These are phyloP conservation scores for Karstenula rhodostoma DNA, from an alignment of 2,329 filamentous ascomycete genomes.

Conservation along the genomic window DNA sequence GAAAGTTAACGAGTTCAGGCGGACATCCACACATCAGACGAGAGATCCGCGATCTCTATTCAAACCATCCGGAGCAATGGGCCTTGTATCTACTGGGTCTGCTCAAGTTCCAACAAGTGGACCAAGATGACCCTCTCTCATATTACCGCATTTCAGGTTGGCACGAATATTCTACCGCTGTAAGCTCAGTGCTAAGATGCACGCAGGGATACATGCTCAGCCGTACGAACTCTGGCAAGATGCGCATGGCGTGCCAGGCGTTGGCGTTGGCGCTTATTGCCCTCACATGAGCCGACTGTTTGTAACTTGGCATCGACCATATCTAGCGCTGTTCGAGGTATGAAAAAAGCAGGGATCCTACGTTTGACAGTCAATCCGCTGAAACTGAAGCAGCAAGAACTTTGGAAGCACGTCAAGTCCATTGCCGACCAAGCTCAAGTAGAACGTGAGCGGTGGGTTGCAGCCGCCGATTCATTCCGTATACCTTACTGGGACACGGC, in stretches of 20 bases:
- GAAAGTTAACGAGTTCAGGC: constrained; percentile 29
- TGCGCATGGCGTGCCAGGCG: constrained; percentile 34
- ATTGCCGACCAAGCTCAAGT: constrained; percentile 29
- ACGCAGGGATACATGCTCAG: constrained; percentile 44
- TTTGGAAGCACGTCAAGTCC: constrained; percentile 32
- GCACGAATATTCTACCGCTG: neutral
- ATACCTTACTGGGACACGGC: constrained; percentile 49
- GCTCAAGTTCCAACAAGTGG: constrained; percentile 70
- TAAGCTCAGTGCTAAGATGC: neutral
- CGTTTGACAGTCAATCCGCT: neutral
- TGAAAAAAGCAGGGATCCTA: constrained; percentile 4
- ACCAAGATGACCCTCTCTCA: constrained; percentile 71
- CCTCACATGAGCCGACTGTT: constrained; percentile 80
- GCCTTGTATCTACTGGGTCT: constrained; percentile 80
- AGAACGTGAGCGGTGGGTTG: constrained; percentile 30
- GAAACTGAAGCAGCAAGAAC: constrained; percentile 33
- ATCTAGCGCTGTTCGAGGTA: constrained; percentile 71
- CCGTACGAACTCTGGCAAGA: constrained; percentile 48
- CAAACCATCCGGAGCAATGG: constrained; percentile 70
- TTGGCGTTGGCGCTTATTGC: constrained; percentile 69
- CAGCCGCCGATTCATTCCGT: constrained; percentile 40
- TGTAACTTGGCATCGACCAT: constrained; percentile 85
- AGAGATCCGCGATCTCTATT: constrained; percentile 71
- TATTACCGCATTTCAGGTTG: constrained; percentile 80
- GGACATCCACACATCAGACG: constrained; percentile 55